Base-by-base conservation (phyloP, 2,329 filamentous ascomycete genomes). In the Ramularia collo-cygni region DNA sequence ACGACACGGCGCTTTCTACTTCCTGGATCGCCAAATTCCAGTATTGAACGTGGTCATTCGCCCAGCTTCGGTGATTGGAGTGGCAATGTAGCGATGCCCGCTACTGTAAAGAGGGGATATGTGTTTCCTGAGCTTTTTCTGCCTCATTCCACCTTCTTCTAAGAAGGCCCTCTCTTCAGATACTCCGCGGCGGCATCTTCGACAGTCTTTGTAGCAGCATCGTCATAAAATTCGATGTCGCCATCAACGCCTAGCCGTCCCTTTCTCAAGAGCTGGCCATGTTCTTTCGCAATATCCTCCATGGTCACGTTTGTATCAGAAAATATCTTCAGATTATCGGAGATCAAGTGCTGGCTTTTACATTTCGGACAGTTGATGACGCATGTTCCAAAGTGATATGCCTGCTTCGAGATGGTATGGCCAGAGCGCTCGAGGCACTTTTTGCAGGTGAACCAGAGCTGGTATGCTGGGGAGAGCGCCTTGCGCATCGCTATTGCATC, bases 151-250 rank as follows among this genome's bases (percentile, higher is more conserved):
- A 18, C 31, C 16, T 21, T 1, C 17, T 16, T 33, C n/a, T n/a
- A n/a, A n/a, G n/a, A n/a, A 16, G 8, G 3, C 16, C 13, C 10
- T 16, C 14, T 13, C 31, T 33, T 19, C 31, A 17, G 8, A n/a
- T 9, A 5, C 31, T 28, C 28, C 24, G 6, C 26, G 7, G n/a
- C 19, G 13, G 44, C 43, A 7, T 34, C 31, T 14, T 37, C 15
- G 4, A 51, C 34, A 18, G 19, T 40, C 34, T 35, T 28, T 15
- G 40, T 40, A 12, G 50, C 50, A 29, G n/a, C 78, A 50, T 94
- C 85, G 19, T 85, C 82, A 83, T 88, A 95, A 53, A 95, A 92
- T 62, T 96, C 90, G 34, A 95, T 68, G 59, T 95, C 85, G n/a
- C 86, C 87, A 51, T 89, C 81, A 50, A 79, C 76, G 37, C 83